Conservation (phyloP, 2,329 filamentous ascomycete species). For the Colletotrichum euphorbiae region DNA sequence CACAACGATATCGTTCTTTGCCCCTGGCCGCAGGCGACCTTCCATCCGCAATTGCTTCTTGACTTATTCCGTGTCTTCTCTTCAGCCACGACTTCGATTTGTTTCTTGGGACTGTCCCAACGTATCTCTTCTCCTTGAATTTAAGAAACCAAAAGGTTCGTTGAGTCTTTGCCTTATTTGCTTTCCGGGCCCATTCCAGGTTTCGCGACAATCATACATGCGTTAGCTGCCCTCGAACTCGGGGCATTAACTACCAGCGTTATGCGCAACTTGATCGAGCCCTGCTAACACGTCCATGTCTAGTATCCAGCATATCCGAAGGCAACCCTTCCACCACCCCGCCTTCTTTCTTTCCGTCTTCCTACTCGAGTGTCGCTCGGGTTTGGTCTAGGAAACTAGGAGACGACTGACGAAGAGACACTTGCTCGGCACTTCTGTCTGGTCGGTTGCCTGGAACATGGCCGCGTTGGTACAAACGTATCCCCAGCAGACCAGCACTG, state of each 20-base stretch:
- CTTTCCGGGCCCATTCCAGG: not conserved
- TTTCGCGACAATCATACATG: not conserved
- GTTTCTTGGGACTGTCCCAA: conserved; percentile 9
- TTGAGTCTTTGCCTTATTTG: not conserved
- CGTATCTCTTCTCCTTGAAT: conserved; percentile 22
- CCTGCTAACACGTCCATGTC: conserved; percentile 15
- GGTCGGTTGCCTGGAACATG: conserved; percentile 65
- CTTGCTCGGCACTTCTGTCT: conserved; percentile 19
- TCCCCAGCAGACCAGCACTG: conserved; percentile 78
- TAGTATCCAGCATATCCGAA: conserved; percentile 12
- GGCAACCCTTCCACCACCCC: not conserved
- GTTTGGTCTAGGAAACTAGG: not conserved
- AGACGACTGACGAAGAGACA: conserved; percentile 22
- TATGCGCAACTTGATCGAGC: not conserved
- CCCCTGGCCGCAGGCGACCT: conserved; percentile 69
- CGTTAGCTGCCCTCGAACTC: not conserved
- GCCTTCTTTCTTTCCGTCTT: not conserved
- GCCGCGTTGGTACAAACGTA: conserved; percentile 87
- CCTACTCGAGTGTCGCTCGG: not conserved
- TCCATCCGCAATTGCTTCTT: conserved; percentile 56
- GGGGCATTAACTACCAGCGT: not conserved
- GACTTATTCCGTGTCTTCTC: conserved; percentile 39
- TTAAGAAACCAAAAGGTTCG: conserved; percentile 35
- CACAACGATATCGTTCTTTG: conserved; percentile 54
- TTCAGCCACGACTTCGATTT: conserved; percentile 35